Percentiles rank a stretch among this genome's conserved stretches.
These are phyloP conservation scores for Erodium moschatum DNA, from an alignment of 441 rosid genomes.

Conservation along the genomic window DNA sequence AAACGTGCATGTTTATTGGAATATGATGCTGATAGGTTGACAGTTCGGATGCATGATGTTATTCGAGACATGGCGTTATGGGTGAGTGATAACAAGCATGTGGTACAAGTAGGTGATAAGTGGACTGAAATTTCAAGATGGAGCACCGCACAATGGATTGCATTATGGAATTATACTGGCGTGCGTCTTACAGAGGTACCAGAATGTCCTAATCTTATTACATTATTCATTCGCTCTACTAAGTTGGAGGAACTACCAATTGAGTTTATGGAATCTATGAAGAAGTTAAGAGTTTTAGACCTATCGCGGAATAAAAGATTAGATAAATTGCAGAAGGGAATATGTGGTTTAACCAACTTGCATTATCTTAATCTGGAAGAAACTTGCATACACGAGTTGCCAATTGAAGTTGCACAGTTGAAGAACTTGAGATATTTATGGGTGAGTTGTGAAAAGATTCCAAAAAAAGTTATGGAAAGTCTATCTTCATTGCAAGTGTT, in stretches of 20 bases:
- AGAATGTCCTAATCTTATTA: background rate
- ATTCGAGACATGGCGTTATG: background rate
- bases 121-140: background rate
- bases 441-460: too few relatives aligned
- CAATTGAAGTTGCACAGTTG: too few relatives aligned
- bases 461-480: too few relatives aligned
- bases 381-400: too few relatives aligned
- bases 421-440: too few relatives aligned
- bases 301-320: constrained; percentile 5
- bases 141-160: background rate
- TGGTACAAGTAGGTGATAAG: background rate
- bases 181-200: background rate
- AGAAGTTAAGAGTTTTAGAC: constrained; percentile 12
- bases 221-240: background rate
- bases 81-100: background rate
- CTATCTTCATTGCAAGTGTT: too few relatives aligned
- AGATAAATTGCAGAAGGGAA: constrained; percentile 13
- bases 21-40: background rate
- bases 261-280: background rate
- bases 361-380: too few relatives aligned
- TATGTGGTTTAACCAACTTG: background rate
- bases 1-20: background rate
- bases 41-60: background rate
- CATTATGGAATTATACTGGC: too few relatives aligned
- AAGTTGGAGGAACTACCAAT: background rate